These are phyloP conservation scores for Mycena floridula DNA, from an alignment of 768 basidiomycete genomes.

Conservation along the genomic window DNA sequence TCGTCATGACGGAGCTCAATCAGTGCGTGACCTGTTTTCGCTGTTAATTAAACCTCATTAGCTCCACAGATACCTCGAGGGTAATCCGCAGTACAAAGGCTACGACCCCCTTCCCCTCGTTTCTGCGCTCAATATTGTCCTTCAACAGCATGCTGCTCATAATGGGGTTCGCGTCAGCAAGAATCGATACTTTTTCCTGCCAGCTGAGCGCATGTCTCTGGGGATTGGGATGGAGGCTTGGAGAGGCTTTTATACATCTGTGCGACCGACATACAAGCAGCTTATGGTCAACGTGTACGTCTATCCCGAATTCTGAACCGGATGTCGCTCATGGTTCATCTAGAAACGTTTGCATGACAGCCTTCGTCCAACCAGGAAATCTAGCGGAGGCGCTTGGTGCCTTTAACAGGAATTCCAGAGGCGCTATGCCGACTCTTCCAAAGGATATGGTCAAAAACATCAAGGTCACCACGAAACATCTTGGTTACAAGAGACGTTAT, in stretches of 20 bases:
- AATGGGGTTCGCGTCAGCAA: conserved; percentile 47
- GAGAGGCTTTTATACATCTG: conserved; percentile 44
- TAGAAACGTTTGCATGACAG: conserved; percentile 51
- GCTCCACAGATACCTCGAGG: conserved; percentile 42
- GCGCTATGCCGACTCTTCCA: conserved; percentile 39
- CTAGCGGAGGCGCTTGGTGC: conserved; percentile 51
- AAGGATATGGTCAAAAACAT: conserved; percentile 44
- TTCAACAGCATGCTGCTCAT: conserved; percentile 41
- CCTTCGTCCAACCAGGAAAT: conserved; percentile 54
- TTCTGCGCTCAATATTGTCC: conserved; percentile 52
- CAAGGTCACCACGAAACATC: conserved; percentile 50
- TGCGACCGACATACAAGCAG: conserved; percentile 41
- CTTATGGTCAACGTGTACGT: conserved; percentile 50
- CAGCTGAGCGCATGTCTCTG: conserved; percentile 18
- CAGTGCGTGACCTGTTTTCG: conserved; percentile 22
- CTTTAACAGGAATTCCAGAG: conserved; percentile 37
- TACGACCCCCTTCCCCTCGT: conserved; percentile 45
- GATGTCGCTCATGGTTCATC: not conserved
- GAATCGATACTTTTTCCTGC: conserved; percentile 50
- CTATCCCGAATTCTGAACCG: no score
- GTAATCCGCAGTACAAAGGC: conserved; percentile 33
- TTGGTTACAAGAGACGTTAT: conserved; percentile 49
- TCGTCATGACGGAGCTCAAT: conserved; percentile 26
- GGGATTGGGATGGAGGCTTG: conserved; percentile 30
- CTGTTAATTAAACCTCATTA: not conserved